These are phyloP conservation scores for Rhizopogon roseolus DNA, from an alignment of 768 basidiomycete genomes.

Conservation along the genomic window DNA sequence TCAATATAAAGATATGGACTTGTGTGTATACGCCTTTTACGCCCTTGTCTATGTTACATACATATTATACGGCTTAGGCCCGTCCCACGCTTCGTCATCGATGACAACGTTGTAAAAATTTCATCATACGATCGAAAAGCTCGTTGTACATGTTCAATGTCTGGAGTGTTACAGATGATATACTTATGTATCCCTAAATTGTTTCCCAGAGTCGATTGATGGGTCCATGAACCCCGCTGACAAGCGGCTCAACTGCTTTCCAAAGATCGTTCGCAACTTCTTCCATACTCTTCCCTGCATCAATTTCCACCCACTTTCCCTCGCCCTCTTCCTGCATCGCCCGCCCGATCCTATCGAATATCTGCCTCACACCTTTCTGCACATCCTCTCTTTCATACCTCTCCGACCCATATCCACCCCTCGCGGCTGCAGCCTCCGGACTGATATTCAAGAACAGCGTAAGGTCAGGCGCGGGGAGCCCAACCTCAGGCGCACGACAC, in stretches of 20 bases:
- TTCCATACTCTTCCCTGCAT: conserved; percentile 50
- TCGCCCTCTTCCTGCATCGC: conserved; percentile 37
- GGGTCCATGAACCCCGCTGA: conserved; percentile 31
- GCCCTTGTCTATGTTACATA: background rate
- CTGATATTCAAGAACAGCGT: conserved; percentile 83
- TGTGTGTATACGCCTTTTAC: background rate
- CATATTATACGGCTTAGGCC: background rate
- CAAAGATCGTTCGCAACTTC: conserved; percentile 54
- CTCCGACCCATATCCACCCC: conserved; percentile 84
- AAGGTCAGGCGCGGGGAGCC: conserved; percentile 85
- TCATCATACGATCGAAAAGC: no score
- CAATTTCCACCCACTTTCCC: conserved; percentile 48
- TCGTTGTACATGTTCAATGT: background rate
- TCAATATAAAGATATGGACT: conserved; percentile 1
- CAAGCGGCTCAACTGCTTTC: conserved; percentile 41
- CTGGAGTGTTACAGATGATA: background rate
- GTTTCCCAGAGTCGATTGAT: conserved; percentile 49
- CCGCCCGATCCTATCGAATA: conserved; percentile 53
- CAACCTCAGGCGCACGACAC: conserved; percentile 84
- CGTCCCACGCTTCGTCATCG: background rate
- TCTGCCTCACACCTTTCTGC: conserved; percentile 57
- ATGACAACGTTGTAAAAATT: background rate
- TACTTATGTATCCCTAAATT: no score
- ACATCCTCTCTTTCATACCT: conserved; percentile 81
- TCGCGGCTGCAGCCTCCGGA: conserved; percentile 57